Conservation (phyloP, 768 basidiomycete genomes). For the Lepiota brunneoincarnata region DNA sequence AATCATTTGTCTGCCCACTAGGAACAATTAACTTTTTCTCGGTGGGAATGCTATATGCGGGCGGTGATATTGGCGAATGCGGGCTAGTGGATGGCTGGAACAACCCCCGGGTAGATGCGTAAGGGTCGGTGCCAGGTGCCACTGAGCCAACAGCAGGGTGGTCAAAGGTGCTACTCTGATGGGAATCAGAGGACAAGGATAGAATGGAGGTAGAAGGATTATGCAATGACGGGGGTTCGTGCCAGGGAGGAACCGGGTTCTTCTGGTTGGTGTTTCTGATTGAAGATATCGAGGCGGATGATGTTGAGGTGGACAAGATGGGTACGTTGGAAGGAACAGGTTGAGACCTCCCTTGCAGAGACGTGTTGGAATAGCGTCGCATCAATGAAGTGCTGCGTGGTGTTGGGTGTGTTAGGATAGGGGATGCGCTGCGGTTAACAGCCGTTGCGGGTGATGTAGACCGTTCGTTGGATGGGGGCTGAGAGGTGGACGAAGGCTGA, state of each 20-base stretch:
- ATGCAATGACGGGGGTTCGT: constrained; percentile 15
- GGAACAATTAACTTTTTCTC: too few species aligned
- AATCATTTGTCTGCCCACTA: not conserved
- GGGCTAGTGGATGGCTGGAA: not conserved
- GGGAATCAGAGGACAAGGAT: constrained; percentile 18
- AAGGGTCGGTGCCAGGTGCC: not conserved
- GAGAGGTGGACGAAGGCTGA: not conserved
- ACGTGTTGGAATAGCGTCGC: constrained; percentile 29
- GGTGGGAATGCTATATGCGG: constrained; percentile 34
- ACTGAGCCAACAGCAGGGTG: not conserved
- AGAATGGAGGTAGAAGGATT: constrained; percentile 16
- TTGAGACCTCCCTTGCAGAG: constrained; percentile 17
- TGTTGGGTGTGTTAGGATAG: constrained; percentile 24
- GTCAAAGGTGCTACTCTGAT: constrained; percentile 10
- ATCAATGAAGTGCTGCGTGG: constrained; percentile 36
- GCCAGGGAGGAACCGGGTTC: constrained; percentile 6
- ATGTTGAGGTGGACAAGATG: constrained; percentile 16
- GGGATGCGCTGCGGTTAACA: constrained; percentile 9
- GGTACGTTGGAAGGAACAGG: constrained; percentile 9
- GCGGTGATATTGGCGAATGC: constrained; percentile 34
- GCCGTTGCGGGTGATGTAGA: not conserved
- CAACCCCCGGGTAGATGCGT: not conserved
- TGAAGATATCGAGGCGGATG: constrained; percentile 18
- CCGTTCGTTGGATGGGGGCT: not conserved
- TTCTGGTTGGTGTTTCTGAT: constrained; percentile 10